Evolutionary conservation across 331 rosid species (phyloP).

Genomic region (Erythrophleum ivorense): DNA sequence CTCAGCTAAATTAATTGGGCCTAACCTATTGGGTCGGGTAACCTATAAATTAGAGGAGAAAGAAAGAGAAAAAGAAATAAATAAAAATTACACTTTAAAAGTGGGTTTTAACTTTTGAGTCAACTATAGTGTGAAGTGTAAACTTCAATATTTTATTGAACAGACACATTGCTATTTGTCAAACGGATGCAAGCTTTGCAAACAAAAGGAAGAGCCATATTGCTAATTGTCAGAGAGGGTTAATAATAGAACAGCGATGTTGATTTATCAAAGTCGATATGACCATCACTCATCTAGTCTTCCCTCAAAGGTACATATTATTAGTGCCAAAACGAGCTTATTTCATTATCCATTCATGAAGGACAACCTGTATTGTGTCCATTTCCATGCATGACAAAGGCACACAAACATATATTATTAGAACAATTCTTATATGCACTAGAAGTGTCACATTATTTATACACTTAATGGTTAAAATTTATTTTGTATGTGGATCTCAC

Average conservation of each 20-base stretch:
- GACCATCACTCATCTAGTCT: neutral
- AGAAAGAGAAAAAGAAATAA: too few species aligned
- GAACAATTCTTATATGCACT: too few species aligned
- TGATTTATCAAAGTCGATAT: neutral
- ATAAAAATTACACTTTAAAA: too few species aligned
- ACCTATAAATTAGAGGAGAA: too few species aligned
- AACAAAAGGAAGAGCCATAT: constrained; percentile 5
- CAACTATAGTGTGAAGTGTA: neutral
- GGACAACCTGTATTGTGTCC: neutral
- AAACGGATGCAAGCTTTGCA: neutral
- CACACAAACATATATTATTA: neutral
- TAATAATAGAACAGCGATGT: neutral
- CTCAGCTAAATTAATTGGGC: too few species aligned
- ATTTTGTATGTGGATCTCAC: too few species aligned
- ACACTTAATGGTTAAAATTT: too few species aligned
- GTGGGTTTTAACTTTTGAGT: too few species aligned
- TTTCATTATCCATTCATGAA: neutral
- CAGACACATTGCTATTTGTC: neutral
- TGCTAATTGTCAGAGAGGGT: neutral
- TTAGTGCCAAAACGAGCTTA: neutral
- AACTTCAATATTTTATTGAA: neutral
- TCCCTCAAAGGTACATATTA: neutral
- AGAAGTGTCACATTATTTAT: too few species aligned
- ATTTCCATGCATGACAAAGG: neutral
- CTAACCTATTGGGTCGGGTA: too few species aligned